Percentiles rank a stretch among this genome's conserved stretches.
Conservation (phyloP, 2,329 filamentous ascomycete genomes). For the Penicillium sp. region DNA sequence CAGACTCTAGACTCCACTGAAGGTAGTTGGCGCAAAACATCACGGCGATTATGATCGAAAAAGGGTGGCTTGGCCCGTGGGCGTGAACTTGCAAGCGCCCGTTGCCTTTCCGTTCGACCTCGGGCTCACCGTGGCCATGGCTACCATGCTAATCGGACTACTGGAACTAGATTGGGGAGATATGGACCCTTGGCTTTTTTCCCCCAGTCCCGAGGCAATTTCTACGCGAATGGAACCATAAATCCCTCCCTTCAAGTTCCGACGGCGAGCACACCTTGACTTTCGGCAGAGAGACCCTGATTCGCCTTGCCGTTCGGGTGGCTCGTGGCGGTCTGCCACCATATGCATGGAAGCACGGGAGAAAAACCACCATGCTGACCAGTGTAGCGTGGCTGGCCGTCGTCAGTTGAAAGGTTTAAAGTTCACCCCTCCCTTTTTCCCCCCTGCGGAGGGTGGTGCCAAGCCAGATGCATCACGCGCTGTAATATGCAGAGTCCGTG, state of each 20-base stretch:
- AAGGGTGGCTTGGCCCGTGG: conserved; percentile 5
- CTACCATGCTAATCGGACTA: neutral
- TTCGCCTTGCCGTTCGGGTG: conserved; percentile 15
- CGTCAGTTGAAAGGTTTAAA: neutral
- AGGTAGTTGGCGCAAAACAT: neutral
- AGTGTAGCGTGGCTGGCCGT: neutral
- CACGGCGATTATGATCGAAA: neutral
- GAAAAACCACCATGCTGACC: conserved; percentile 23
- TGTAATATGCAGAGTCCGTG: neutral
- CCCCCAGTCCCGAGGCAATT: conserved; percentile 9
- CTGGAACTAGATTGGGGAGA: neutral
- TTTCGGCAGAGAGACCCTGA: neutral
- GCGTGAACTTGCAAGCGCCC: neutral
- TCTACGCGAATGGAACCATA: conserved; percentile 15
- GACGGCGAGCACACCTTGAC: neutral
- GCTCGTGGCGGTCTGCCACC: conserved; percentile 26
- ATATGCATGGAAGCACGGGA: conserved; percentile 41
- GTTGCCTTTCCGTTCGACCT: neutral
- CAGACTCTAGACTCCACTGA: conserved; percentile 7
- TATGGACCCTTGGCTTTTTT: neutral
- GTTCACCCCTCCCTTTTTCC: neutral
- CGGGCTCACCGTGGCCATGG: conserved; percentile 10
- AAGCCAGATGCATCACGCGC: conserved; percentile 6
- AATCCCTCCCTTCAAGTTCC: neutral
- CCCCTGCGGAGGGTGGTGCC: neutral